A percentile compares a stretch with the other conserved stretches of the same genome.
These are phyloP conservation scores for Spinacia oleracea DNA, from an alignment of 179 eudicot species.

Conservation along the genomic window DNA sequence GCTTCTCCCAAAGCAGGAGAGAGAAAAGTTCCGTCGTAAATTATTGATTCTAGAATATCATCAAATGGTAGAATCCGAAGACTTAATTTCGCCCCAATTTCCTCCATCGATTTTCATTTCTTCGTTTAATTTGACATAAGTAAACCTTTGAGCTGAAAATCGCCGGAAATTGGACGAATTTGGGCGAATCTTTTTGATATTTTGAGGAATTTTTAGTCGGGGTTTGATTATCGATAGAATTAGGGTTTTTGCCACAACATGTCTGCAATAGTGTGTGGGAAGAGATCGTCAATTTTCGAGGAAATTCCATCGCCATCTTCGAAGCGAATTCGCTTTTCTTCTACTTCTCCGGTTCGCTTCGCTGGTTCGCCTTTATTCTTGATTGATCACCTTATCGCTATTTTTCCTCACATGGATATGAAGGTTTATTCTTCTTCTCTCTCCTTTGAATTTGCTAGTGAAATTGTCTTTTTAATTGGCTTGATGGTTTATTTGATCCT, in stretches of 20 bases:
- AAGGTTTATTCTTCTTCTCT: constrained; percentile 29
- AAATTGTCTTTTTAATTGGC: not conserved
- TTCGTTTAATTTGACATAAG: constrained; percentile 15
- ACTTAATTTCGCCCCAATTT: constrained; percentile 17
- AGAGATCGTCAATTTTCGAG: constrained; percentile 51
- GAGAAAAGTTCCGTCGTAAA: not conserved
- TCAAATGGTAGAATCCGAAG: constrained; percentile 15
- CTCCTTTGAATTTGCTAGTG: not conserved
- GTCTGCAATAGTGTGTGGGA: constrained; percentile 62
- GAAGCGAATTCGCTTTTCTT: constrained; percentile 44
- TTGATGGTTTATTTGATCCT: not conserved
- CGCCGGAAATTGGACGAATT: not conserved
- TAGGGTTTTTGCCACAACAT: constrained; percentile 39
- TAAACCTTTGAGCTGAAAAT: not conserved
- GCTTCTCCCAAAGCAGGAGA: not conserved
- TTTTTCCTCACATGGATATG: constrained; percentile 49
- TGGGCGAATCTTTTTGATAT: not conserved
- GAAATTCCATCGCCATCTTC: constrained; percentile 39
- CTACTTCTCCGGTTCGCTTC: constrained; percentile 38
- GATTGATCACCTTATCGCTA: constrained; percentile 37
- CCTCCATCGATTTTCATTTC: not conserved
- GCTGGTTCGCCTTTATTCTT: constrained; percentile 25
- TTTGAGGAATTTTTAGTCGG: not conserved
- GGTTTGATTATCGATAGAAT: not conserved
- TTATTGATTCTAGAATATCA: not conserved